Base-by-base conservation (phyloP, 176 grass and related monocot genomes). In the Musa troglodytarum region DNA sequence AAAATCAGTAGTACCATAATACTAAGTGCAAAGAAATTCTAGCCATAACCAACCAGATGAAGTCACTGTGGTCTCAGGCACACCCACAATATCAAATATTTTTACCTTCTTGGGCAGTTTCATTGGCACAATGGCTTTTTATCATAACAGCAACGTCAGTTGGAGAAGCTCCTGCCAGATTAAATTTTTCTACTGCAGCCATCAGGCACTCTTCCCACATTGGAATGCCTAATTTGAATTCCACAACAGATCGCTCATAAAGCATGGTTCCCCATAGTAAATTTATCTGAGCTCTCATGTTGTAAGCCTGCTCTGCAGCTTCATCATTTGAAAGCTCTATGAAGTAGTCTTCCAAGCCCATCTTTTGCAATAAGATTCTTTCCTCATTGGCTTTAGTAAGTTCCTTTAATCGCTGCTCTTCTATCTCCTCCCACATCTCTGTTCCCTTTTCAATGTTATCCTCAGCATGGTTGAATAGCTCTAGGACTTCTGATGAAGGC, bases 241-340 rank as follows among this genome's bases (percentile, higher is more conserved):
- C 92, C 61, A 96, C 85, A 17, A 89, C 81, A 0, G 92, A 96
- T 1, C 89, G 83, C 69, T 96, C 93, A 72, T 92, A 96, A 79
- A 96, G 89, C 79, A 96, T 88, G 50, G 89, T 85, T 50, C 89
- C 93, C 93, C 93, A 96, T 19, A 88, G 84, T 79, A 96, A 83
- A 77, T 96, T 92, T 24, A 92, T 88, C 66, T 96, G 93, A 78
- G 89, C 85, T 63, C 83, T 76, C 83, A 92, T 82, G 64, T 71
- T 85, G 34, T 85, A 85, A 57, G 85, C 77, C 74, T 96, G 87
- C 23, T 88, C 87, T 63, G 88, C 83, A 25, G 87, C 82, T 82
- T 92, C 84, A 25, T 89, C 84, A 15, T 50, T 57, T 3, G 87
- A 76, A 11, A 92, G 14, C 53, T 78, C 79, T 55, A 77, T 86